Percentiles rank a stretch among this genome's conserved stretches.
Evolutionary conservation across 108 stramenopile genomes (phyloP).

Genomic region (Seminavis robusta): DNA sequence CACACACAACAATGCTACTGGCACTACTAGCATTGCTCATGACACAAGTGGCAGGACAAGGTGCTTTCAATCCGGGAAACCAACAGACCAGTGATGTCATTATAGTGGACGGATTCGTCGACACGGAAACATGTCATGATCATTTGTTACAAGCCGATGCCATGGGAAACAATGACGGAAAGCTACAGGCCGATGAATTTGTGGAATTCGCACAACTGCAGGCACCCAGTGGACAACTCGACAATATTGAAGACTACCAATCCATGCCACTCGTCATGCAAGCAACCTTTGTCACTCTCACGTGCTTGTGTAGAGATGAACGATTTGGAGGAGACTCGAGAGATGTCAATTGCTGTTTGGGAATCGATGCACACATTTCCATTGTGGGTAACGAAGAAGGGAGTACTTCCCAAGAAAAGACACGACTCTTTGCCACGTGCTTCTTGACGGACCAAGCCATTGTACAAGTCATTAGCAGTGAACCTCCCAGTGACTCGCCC

Average conservation of each 20-base stretch:
- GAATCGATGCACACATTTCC: constrained; percentile 28
- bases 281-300: constrained; percentile 26
- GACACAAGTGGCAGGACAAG: no score
- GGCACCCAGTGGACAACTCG: constrained; percentile 28
- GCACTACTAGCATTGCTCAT: no score
- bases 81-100: no score
- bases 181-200: constrained; percentile 27
- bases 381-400: constrained; percentile 24
- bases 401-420: constrained; percentile 10
- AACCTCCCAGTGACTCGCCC: neutral
- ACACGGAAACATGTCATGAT: no score
- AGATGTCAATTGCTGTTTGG: constrained; percentile 33
- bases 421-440: constrained; percentile 39
- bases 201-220: constrained; percentile 27
- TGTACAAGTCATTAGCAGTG: constrained; percentile 8
- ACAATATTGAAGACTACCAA: constrained; percentile 5
- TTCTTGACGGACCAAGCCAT: constrained; percentile 22
- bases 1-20: no score
- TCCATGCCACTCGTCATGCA: constrained; percentile 28
- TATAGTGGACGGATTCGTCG: no score
- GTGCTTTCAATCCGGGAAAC: no score
- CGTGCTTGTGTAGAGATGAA: constrained; percentile 37
- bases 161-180: constrained; percentile 29
- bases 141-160: constrained; percentile 27
- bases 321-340: neutral